These are phyloP conservation scores for Ophiognomonia clavigignenti-juglandacearum DNA, from an alignment of 2,329 filamentous ascomycete genomes.

Conservation along the genomic window DNA sequence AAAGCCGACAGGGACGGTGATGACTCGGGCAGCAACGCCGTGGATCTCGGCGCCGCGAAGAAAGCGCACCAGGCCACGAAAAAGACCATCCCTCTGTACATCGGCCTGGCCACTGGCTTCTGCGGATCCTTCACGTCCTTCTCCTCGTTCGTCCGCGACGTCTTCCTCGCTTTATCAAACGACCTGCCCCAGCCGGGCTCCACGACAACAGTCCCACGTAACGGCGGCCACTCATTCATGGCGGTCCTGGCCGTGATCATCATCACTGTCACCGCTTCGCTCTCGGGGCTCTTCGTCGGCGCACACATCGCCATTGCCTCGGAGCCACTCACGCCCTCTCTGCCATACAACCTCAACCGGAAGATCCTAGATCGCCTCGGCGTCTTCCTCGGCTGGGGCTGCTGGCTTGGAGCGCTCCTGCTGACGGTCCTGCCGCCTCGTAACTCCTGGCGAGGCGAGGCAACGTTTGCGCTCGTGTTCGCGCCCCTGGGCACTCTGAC, in stretches of 20 bases:
- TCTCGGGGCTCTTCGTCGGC: conserved; percentile 66
- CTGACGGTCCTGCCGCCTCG: conserved; percentile 66
- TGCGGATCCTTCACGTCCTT: conserved; percentile 78
- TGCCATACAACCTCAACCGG: conserved; percentile 54
- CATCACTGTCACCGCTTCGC: conserved; percentile 63
- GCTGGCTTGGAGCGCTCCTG: conserved; percentile 74
- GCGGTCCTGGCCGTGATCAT: conserved; percentile 73
- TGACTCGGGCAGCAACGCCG: conserved; percentile 16
- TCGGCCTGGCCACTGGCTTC: conserved; percentile 65
- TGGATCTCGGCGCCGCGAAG: conserved; percentile 41
- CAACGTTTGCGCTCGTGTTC: conserved; percentile 73
- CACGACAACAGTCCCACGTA: conserved; percentile 42
- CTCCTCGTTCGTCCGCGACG: conserved; percentile 77
- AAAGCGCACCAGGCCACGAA: conserved; percentile 62
- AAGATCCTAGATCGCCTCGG: conserved; percentile 58
- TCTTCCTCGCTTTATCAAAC: conserved; percentile 76
- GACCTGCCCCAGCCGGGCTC: conserved; percentile 47
- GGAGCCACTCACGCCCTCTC: conserved; percentile 52
- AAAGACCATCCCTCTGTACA: conserved; percentile 83
- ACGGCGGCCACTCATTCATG: conserved; percentile 77
- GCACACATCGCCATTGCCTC: conserved; percentile 67
- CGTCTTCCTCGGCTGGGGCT: conserved; percentile 63
- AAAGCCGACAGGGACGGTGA: conserved; percentile 35
- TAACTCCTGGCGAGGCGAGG: conserved; percentile 69
- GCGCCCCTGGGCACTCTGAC: conserved; percentile 73